These are phyloP conservation scores for Aspergillus neotritici DNA, from an alignment of 2,329 filamentous ascomycete genomes.

Conservation along the genomic window DNA sequence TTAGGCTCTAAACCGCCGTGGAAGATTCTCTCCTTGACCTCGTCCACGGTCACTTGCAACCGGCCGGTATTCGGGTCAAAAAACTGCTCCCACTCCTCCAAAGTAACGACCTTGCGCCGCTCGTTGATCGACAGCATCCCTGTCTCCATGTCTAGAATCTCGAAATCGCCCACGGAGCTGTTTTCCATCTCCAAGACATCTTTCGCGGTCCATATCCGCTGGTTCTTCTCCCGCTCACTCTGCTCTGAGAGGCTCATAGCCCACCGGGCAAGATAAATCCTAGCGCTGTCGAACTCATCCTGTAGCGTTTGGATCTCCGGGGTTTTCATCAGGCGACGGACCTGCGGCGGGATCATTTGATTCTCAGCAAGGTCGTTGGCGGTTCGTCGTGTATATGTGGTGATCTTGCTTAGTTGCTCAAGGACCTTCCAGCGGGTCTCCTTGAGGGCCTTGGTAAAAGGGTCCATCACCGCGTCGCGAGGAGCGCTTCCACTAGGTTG, in stretches of 20 bases:
- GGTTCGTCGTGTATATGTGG: conserved; percentile 86
- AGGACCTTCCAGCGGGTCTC: conserved; percentile 94
- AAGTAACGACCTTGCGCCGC: conserved; percentile 66
- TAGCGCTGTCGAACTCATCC: conserved; percentile 94
- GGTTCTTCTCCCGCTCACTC: conserved; percentile 77
- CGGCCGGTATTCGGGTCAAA: conserved; percentile 73
- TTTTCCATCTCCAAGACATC: conserved; percentile 93
- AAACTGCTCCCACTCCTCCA: conserved; percentile 85
- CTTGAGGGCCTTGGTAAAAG: conserved; percentile 86
- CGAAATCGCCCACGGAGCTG: conserved; percentile 91
- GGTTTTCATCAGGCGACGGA: conserved; percentile 76
- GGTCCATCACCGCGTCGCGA: conserved; percentile 76
- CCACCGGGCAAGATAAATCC: conserved; percentile 91
- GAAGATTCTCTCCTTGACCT: conserved; percentile 96
- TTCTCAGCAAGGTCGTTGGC: conserved; percentile 91
- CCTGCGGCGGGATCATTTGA: conserved; percentile 81
- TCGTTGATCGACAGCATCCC: conserved; percentile 70
- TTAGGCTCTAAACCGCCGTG: conserved; percentile 85
- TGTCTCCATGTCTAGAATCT: conserved; percentile 76
- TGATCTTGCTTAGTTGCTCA: conserved; percentile 95
- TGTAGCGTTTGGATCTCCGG: conserved; percentile 92
- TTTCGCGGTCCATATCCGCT: conserved; percentile 85
- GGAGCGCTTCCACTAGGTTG: conserved; percentile 26
- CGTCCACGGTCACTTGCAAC: conserved; percentile 74
- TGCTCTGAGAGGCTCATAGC: conserved; percentile 98